Evolutionary conservation across 73 alveolate genomes (phyloP), one percentile per base, ranked within the genome.

Genomic region (Paramecium sexaurelia): DNA sequence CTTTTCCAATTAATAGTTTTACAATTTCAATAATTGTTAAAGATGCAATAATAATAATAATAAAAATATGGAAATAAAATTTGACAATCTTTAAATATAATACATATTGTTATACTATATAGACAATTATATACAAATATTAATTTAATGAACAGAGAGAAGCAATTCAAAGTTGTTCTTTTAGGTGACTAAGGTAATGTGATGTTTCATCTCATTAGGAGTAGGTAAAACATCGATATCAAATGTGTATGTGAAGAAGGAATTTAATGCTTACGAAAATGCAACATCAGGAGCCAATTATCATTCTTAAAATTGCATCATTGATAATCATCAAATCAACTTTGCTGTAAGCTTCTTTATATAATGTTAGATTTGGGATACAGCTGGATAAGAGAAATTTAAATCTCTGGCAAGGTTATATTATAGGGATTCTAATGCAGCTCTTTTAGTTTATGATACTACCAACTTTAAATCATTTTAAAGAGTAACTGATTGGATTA

Each of bases 361-460:
- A 11, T 13, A 66, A 8, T 9, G n/a, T 22, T 66, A 66, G 84
- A 96, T 96, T 36, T 96, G 99, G 99, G 99, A 96, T 61, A 96
- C 99, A 7, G 99, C 98, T 0, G 99, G 98, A 5, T 93, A 95
- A 84, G 99, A 96, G 92, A 87, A 92, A 56, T 96, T 92, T 73
- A 29, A 97, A 39, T 66, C 96, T 6, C 40, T 96, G 93, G 95
- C 94, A 32, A 37, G 92, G 10, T 75, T 96, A 67, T 96, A 95
- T 95, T 96, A 91, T 87, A 92, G 94, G 55, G 97, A 94, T 71
- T 95, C 97, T 26, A 95, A 95, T 88, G 98, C 98, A 13, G 92
- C 93, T 26, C 92, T 96, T 86, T 55, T 96, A 11, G 95, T 96
- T 84, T 96, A 93, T 92, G 99, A 96, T 92, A 45, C 93, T 47